Base-by-base conservation (phyloP, 192 early-diverging fungal species). In the Coemansia pectinata region DNA sequence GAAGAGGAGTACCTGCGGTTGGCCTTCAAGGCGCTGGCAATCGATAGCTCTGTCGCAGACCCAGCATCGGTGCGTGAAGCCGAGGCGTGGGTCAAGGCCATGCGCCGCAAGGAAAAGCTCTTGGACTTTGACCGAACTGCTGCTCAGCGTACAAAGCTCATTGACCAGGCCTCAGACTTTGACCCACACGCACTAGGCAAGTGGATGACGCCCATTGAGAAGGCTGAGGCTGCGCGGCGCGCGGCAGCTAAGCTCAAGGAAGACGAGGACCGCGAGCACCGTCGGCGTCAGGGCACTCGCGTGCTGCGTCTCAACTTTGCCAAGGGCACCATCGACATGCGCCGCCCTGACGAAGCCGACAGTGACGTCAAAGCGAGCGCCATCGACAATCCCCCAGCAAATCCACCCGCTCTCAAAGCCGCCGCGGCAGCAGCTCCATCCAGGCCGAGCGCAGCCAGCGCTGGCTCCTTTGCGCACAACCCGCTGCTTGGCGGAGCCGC, bases 131-230 rank as follows among this genome's bases (percentile, higher is more conserved):
- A 87, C 45, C 76, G 75, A 7, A 85, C 83, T 1, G 73, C 77
- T 12, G 86, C 86, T 3, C 79, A 81, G 62, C 79, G 83, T 39
- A 78, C 86, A 36, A 58, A 42, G 47, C 72, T 87, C 15, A 80
- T 83, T 6, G 86, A 85, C 73, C 71, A 81, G 65, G 61, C 73
- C 6, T 40, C 76, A 11, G 79, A 76, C 58, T 76, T 78, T 74
- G 76, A 78, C 29, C 70, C 72, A 11, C 55, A 79, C 40, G 71
- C 73, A 4, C 34, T 64, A 25, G 71, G 53, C 57, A 77, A 68
- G 71, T 85, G 84, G 84, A 74, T 79, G 79, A 76, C 76, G 4
- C 70, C 76, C 5, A 67, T 82, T 29, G 84, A 85, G 61, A 75
- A 72, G 12, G 58, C 66, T 1, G 57, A 69, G 27, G 76, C 72